phyloP scores from a whole-genome alignment of 192 early-diverging fungal genomes.

The Backusella parvicylindrica region DNA sequence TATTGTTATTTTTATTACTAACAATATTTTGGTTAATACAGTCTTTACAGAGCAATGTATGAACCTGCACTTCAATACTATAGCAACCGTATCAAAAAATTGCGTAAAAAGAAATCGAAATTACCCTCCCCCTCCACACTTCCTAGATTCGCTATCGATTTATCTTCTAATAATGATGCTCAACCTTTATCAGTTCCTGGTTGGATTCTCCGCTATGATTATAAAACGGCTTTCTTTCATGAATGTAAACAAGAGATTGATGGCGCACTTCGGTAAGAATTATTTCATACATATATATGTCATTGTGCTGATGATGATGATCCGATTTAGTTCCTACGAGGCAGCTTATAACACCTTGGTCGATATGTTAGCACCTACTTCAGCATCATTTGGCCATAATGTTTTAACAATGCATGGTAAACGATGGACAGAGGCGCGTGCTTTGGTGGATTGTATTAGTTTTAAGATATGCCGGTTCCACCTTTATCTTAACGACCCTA shows the following conservation, averaged over 20 bases:
- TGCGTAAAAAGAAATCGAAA: slow-evolving; percentile 67
- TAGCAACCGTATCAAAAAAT: slow-evolving; percentile 68
- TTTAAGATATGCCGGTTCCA: slow-evolving; percentile 80
- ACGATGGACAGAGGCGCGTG: slow-evolving; percentile 73
- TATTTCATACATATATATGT: neutral
- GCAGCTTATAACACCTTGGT: slow-evolving; percentile 62
- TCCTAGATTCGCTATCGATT: slow-evolving; percentile 22
- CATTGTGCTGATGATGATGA: neutral
- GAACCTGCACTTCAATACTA: slow-evolving; percentile 74
- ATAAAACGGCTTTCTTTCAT: slow-evolving; percentile 62
- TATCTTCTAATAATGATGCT: slow-evolving; percentile 21
- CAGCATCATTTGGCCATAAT: slow-evolving; percentile 35
- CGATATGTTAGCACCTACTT: slow-evolving; percentile 59
- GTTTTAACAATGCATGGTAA: slow-evolving; percentile 49
- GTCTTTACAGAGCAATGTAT: slow-evolving; percentile 62
- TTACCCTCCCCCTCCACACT: slow-evolving; percentile 46
- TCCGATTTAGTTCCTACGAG: slow-evolving; percentile 57
- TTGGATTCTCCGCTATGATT: slow-evolving; percentile 82
- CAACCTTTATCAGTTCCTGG: slow-evolving; percentile 53
- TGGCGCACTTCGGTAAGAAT: slow-evolving; percentile 42
- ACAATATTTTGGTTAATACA: slow-evolving; percentile 30
- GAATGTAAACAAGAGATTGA: slow-evolving; percentile 66
- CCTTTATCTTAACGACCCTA: slow-evolving; percentile 62
- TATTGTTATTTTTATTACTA: neutral
- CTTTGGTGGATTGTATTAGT: slow-evolving; percentile 70